These are phyloP conservation scores for Ananas comosus DNA, from an alignment of 176 grass and related monocot genomes.

Conservation along the genomic window DNA sequence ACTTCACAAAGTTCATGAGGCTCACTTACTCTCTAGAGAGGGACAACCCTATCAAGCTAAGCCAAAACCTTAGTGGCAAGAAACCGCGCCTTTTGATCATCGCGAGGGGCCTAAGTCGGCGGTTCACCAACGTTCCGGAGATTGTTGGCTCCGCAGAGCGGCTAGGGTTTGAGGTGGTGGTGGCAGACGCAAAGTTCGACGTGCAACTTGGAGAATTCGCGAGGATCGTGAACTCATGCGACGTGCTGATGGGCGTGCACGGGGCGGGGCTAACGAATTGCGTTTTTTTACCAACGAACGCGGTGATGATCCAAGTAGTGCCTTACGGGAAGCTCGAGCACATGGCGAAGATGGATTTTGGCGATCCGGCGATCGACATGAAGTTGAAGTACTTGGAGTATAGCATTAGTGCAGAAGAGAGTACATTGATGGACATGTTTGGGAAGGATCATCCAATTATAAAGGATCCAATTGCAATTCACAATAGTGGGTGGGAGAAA, in stretches of 20 bases:
- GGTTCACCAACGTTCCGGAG: conserved; percentile 38
- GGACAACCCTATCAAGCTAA: conserved; percentile 25
- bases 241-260: conserved; percentile 52
- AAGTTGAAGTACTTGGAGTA: conserved; percentile 51
- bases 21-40: conserved; percentile 31
- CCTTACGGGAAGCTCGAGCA: conserved; percentile 45
- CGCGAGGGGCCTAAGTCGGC: conserved; percentile 28
- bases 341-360: conserved; percentile 41
- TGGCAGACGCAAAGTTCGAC: conserved; percentile 21
- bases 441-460: conserved; percentile 56
- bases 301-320: conserved; percentile 59
- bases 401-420: conserved; percentile 41
- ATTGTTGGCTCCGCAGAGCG: conserved; percentile 24
- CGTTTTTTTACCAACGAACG: conserved; percentile 46
- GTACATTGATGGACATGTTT: conserved; percentile 42
- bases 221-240: conserved; percentile 44
- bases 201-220: conserved; percentile 26
- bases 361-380: conserved; percentile 55
- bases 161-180: conserved; percentile 30
- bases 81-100: conserved; percentile 52
- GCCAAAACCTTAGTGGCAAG: not conserved
- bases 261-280: conserved; percentile 58
- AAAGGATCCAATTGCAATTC: conserved; percentile 43
- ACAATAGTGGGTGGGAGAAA: conserved; percentile 44
- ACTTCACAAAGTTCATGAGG: conserved; percentile 51